phyloP scores from a whole-genome alignment of 2,329 filamentous ascomycete genomes.

The Pseudopithomyces maydicus region DNA sequence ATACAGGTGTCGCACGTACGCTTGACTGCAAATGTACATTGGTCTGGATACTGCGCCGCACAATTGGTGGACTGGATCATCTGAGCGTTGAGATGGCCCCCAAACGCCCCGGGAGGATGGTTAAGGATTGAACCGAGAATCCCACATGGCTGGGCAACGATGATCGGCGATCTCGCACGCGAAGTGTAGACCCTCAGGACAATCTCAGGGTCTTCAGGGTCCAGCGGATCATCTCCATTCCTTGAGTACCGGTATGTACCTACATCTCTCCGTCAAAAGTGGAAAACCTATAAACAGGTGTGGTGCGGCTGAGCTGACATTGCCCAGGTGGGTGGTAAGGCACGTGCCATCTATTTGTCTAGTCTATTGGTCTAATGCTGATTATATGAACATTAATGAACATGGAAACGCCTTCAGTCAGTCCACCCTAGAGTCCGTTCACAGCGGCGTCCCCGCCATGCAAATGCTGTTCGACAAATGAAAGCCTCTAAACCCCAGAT shows the following conservation, averaged over 20 bases:
- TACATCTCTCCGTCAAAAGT: background rate
- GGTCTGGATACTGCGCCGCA: background rate
- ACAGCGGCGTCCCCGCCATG: background rate
- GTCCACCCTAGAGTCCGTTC: background rate
- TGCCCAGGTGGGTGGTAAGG: background rate
- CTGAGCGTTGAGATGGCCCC: background rate
- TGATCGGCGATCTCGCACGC: background rate
- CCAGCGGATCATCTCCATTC: background rate
- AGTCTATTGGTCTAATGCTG: constrained; percentile 6
- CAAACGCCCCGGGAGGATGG: background rate
- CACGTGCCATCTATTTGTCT: constrained; percentile 6
- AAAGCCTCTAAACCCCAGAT: background rate
- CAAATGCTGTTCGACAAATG: background rate
- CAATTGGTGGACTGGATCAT: background rate
- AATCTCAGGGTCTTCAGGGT: background rate
- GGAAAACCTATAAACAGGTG: background rate
- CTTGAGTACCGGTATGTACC: background rate
- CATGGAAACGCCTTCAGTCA: background rate
- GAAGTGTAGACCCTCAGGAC: background rate
- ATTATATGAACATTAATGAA: constrained; percentile 9
- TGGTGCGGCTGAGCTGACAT: background rate
- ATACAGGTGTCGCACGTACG: background rate
- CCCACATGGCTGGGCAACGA: background rate
- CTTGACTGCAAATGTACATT: background rate
- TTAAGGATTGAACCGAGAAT: background rate